Base-by-base conservation (phyloP, 73 alveolate species). In the Symbiodinium natans region DNA sequence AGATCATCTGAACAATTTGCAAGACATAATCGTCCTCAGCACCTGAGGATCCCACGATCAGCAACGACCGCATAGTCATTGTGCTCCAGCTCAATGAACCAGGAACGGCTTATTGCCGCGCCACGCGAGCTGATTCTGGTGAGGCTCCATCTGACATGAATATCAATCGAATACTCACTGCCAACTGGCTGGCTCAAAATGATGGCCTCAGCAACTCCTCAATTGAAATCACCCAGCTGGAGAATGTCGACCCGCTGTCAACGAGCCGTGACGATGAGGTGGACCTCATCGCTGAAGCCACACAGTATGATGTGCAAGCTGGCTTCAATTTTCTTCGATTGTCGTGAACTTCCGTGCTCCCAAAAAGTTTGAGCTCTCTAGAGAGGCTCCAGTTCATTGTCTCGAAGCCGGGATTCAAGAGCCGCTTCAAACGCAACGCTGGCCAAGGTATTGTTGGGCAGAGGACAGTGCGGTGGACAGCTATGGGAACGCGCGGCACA, bases 371-470 rank as follows among this genome's bases (percentile, higher is more conserved):
- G n/a, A n/a, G n/a, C n/a, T n/a, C n/a, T n/a, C n/a, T n/a, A n/a
- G n/a, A n/a, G n/a, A n/a, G n/a, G n/a, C n/a, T n/a, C n/a, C n/a
- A n/a, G n/a, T n/a, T n/a, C n/a, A n/a, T n/a, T n/a, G n/a, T n/a
- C n/a, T n/a, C n/a, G n/a, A n/a, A n/a, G n/a, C n/a, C 31, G 9
- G 59, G 59, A 46, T 13, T 46, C 59, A 11, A 52, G 71, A 52
- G 71, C 17, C 23, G 29, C 2, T 15, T 1, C 2, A 0, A 52
- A 13, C n/a, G 15, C 71, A 52, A 7, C 23, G 71, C 71, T 52
- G 71, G 41, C 52, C 52, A 56, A 68, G 94, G 94, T 86, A 86
- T 19, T 86, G 94, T 43, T 86, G 94, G 94, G 94, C 94, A 15
- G 59, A 86, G 63, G 94, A 86, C 39, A 48, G 59, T 1, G 94